Conservation (phyloP, 441 rosid genomes). For the Euphorbia celastroides region DNA sequence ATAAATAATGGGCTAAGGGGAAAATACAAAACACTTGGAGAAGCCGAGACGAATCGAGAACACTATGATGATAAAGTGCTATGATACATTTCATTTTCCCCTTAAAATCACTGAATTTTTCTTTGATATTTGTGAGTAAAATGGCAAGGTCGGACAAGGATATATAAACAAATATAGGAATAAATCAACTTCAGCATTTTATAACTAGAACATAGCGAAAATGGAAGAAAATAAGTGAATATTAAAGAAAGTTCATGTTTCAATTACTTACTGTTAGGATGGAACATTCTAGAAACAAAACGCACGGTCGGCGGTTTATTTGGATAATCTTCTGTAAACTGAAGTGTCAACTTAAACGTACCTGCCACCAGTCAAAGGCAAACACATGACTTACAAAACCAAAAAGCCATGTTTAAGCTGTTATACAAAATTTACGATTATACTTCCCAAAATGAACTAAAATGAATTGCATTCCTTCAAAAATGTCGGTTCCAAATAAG, state of each 20-base stretch:
- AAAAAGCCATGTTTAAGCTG: not conserved
- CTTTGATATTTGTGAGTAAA: not conserved
- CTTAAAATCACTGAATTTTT: not conserved
- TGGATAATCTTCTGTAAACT: slow-evolving; percentile 66
- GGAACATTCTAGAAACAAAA: slow-evolving; percentile 75
- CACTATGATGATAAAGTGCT: not conserved
- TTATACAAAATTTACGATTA: no score
- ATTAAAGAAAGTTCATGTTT: not conserved
- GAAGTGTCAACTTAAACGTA: slow-evolving; percentile 69
- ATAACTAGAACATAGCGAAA: not conserved
- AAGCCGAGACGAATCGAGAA: not conserved
- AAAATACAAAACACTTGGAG: not conserved
- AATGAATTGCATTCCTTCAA: no score
- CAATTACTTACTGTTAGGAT: slow-evolving; percentile 51
- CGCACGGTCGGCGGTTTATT: slow-evolving; percentile 68
- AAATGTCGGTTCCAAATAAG: not conserved
- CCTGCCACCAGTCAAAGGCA: slow-evolving; percentile 32
- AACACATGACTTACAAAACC: not conserved
- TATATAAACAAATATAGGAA: not conserved
- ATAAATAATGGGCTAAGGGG: not conserved
- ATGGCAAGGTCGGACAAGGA: not conserved
- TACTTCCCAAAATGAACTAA: no score
- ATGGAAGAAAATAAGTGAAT: not conserved
- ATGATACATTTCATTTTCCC: not conserved
- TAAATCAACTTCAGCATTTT: not conserved